These are phyloP conservation scores for Mucor indicus DNA, from an alignment of 371 early-diverging fungal species.

Conservation along the genomic window DNA sequence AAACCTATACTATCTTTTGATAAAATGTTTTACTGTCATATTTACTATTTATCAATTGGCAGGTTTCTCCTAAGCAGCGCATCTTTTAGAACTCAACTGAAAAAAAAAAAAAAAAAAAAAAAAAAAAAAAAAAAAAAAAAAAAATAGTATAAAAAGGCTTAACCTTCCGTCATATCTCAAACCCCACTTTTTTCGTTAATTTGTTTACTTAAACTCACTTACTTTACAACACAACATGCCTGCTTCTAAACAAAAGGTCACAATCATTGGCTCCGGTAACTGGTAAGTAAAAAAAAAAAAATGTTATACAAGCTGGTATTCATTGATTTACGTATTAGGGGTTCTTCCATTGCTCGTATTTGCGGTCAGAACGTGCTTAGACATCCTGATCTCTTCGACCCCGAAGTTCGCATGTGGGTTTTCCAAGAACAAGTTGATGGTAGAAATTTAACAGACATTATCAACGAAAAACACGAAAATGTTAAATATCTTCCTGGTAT, in stretches of 20 bases:
- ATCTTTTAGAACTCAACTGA: too few relatives aligned
- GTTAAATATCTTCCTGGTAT: constrained; percentile 92
- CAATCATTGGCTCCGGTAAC: constrained; percentile 92
- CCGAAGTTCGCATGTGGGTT: constrained; percentile 91
- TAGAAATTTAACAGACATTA: constrained; percentile 85
- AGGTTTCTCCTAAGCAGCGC: too few relatives aligned
- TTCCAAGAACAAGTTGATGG: constrained; percentile 87
- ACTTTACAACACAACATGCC: too few relatives aligned
- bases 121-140: too few relatives aligned
- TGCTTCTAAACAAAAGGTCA: constrained; percentile 38
- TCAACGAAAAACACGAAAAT: constrained; percentile 93
- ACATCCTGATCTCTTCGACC: constrained; percentile 64
- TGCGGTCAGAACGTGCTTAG: constrained; percentile 79
- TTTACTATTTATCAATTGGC: too few relatives aligned
- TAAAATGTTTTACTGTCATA: too few relatives aligned
- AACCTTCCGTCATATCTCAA: too few relatives aligned
- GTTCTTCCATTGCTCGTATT: constrained; percentile 94
- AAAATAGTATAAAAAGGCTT: too few relatives aligned
- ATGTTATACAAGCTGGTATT: not conserved
- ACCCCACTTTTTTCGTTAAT: too few relatives aligned
- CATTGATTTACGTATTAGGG: constrained; percentile 62
- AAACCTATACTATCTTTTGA: too few relatives aligned
- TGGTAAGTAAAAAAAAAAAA: constrained; percentile 57
- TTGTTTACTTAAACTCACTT: too few relatives aligned
- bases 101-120: too few relatives aligned